These are phyloP conservation scores for Massariosphaeria phaeospora DNA, from an alignment of 495 filamentous ascomycete species.

Conservation along the genomic window DNA sequence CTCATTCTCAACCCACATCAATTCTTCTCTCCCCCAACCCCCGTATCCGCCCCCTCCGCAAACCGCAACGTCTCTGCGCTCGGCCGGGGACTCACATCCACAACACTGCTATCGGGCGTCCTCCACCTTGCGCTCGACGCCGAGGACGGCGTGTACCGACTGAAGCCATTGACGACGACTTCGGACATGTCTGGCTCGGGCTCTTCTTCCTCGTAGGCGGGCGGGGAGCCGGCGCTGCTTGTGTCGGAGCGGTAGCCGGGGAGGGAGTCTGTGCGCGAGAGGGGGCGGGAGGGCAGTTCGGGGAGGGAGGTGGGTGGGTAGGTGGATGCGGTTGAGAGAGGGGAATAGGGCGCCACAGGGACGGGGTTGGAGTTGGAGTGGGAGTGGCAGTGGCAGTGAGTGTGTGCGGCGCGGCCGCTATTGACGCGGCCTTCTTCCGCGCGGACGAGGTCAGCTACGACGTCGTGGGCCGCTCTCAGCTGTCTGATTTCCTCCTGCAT, in stretches of 20 bases:
- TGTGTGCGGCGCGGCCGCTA: background rate
- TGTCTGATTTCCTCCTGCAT: constrained; percentile 44
- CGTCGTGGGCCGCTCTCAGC: constrained; percentile 36
- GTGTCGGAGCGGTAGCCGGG: constrained; percentile 32
- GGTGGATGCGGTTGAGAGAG: constrained; percentile 13
- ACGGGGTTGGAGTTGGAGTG: background rate
- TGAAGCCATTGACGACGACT: constrained; percentile 33
- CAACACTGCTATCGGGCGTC: constrained; percentile 38
- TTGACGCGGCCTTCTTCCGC: constrained; percentile 31
- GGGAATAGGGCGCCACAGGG: constrained; percentile 6
- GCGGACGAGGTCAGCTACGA: constrained; percentile 35
- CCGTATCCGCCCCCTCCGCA: constrained; percentile 4
- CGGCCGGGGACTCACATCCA: constrained; percentile 34
- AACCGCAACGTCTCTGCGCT: constrained; percentile 39
- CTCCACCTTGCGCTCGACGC: constrained; percentile 12
- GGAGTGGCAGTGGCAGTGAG: constrained; percentile 11
- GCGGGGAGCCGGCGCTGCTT: constrained; percentile 1
- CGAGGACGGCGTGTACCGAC: constrained; percentile 28
- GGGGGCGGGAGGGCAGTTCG: constrained; percentile 25
- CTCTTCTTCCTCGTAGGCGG: constrained; percentile 28
- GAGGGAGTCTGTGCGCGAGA: constrained; percentile 32
- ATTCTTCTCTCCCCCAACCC: constrained; percentile 16
- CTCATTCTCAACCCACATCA: constrained; percentile 1
- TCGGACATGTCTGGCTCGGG: constrained; percentile 27
- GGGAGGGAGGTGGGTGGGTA: constrained; percentile 14